phyloP scores from a whole-genome alignment of 2,329 filamentous ascomycete species.

The Stachybotrys chartarum region DNA sequence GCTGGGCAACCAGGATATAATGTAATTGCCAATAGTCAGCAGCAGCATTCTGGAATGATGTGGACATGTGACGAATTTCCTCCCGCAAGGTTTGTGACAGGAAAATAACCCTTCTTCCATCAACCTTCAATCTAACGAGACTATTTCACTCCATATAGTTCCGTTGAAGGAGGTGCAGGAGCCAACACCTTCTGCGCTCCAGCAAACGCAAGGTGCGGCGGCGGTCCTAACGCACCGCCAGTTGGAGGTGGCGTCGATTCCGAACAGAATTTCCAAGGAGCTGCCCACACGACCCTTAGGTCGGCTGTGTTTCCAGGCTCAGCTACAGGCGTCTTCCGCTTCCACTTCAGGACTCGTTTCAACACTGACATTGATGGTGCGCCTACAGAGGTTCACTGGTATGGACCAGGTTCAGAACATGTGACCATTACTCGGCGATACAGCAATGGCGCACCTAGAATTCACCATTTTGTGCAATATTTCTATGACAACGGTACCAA shows the following conservation, averaged over 20 bases:
- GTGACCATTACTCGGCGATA: not conserved
- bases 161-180: not conserved
- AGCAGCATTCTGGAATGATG: not conserved
- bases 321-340: not conserved
- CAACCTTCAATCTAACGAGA: not conserved
- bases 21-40: not conserved
- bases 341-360: not conserved
- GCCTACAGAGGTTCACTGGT: not conserved
- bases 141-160: not conserved
- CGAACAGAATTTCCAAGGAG: not conserved
- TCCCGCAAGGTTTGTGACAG: not conserved
- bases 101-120: not conserved
- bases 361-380: not conserved
- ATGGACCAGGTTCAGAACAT: not conserved
- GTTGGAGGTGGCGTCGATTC: not conserved
- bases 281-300: not conserved
- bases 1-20: not conserved
- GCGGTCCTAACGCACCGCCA: not conserved
- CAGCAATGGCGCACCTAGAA: not conserved
- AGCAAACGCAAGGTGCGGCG: not conserved
- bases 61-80: not conserved
- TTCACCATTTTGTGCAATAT: not conserved
- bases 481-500: not conserved
- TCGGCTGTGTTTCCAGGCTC: not conserved
- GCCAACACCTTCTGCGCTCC: not conserved